phyloP scores from a whole-genome alignment of 2,329 filamentous ascomycete genomes.

The Pseudogymnoascus sp. region DNA sequence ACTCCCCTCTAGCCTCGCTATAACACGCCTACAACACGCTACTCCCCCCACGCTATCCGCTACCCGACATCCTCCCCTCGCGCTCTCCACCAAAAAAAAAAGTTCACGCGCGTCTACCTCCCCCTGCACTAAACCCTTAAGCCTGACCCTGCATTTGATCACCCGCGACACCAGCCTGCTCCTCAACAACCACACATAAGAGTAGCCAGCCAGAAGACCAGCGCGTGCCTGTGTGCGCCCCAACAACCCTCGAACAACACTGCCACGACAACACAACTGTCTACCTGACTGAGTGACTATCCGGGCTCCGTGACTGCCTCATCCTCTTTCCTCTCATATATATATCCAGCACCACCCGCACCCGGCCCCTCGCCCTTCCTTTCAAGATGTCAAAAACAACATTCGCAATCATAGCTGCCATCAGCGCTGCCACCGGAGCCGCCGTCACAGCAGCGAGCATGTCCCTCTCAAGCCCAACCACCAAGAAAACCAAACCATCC shows the following conservation, averaged over 20 bases:
- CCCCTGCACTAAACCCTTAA: not conserved
- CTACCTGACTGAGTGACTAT: not conserved
- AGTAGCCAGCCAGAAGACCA: not conserved
- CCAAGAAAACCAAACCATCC: conserved; percentile 34
- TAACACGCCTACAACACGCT: too few relatives aligned
- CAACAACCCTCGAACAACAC: not conserved
- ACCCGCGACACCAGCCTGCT: not conserved
- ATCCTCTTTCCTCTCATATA: not conserved
- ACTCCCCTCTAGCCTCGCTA: too few relatives aligned
- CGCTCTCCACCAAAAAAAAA: not conserved
- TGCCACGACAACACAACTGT: not conserved
- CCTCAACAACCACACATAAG: not conserved
- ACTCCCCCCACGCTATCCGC: too few relatives aligned
- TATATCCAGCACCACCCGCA: not conserved
- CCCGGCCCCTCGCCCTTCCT: not conserved
- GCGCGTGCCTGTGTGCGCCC: not conserved
- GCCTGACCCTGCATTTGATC: not conserved
- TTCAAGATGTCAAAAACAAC: conserved; percentile 69
- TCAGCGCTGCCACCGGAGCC: conserved; percentile 69
- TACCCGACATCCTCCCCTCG: too few relatives aligned
- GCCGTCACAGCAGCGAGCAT: conserved; percentile 62
- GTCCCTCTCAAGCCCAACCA: conserved; percentile 45
- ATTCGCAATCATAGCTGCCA: conserved; percentile 65
- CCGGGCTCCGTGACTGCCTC: not conserved
- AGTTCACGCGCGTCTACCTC: not conserved